These are phyloP conservation scores for Neurospora tetraspora DNA, from an alignment of 495 filamentous ascomycete species.

Conservation along the genomic window DNA sequence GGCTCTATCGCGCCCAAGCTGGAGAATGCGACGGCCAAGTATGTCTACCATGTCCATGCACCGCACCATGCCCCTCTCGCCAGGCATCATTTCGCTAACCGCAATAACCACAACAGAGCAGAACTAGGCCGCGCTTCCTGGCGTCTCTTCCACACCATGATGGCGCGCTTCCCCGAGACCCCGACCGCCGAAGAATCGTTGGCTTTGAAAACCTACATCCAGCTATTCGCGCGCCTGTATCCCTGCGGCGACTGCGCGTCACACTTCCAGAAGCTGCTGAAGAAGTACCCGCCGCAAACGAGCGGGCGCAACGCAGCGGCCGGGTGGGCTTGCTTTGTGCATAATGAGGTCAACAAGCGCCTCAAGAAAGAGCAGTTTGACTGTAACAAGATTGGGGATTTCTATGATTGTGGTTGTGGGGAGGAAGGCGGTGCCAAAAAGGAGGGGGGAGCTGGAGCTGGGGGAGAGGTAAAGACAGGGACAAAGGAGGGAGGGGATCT, in stretches of 20 bases:
- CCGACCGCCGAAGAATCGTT: constrained; percentile 75
- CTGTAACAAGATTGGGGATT: constrained; percentile 79
- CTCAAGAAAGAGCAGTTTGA: constrained; percentile 76
- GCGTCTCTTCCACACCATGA: constrained; percentile 92
- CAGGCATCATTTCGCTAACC: constrained; percentile 4
- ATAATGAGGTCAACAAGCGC: constrained; percentile 88
- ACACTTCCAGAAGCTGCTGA: constrained; percentile 78
- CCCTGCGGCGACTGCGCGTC: constrained; percentile 91
- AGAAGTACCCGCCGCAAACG: constrained; percentile 84
- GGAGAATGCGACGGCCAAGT: constrained; percentile 87
- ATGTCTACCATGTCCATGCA: constrained; percentile 12
- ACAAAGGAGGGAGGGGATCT: constrained; percentile 14
- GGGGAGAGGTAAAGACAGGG: background rate
- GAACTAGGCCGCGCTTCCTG: constrained; percentile 82
- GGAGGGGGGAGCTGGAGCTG: background rate
- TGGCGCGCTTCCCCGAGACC: constrained; percentile 83
- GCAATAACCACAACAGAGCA: constrained; percentile 44
- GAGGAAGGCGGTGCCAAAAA: constrained; percentile 50
- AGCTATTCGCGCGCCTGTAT: constrained; percentile 85
- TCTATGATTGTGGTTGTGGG: constrained; percentile 93
- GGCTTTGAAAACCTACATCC: constrained; percentile 74
- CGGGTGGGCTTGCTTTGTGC: constrained; percentile 88
- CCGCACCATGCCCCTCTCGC: background rate
- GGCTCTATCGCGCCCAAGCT: constrained; percentile 79
- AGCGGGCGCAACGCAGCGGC: constrained; percentile 72